These are phyloP conservation scores for Fusarium sp. DNA, from an alignment of 2,329 filamentous ascomycete genomes.

Conservation along the genomic window DNA sequence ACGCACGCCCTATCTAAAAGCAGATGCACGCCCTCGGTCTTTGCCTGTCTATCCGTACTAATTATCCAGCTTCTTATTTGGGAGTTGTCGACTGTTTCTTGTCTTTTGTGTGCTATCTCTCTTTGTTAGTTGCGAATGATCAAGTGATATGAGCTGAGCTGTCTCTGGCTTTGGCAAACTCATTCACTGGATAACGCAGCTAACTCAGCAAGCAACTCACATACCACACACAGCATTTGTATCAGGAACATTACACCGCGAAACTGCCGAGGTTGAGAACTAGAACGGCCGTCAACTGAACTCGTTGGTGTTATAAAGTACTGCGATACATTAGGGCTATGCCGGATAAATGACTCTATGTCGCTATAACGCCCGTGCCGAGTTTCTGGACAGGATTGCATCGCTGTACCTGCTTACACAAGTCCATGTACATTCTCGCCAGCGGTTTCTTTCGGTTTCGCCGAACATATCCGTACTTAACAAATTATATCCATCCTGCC, in stretches of 20 bases:
- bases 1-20: constrained; percentile 28
- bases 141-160: constrained; percentile 8
- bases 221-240: constrained; percentile 5
- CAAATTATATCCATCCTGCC: constrained; percentile 13
- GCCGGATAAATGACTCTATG: constrained; percentile 38
- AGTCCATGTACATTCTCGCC: constrained; percentile 22
- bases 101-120: not conserved
- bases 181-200: constrained; percentile 10
- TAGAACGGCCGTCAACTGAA: constrained; percentile 9
- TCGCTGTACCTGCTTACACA: constrained; percentile 13
- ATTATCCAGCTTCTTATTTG: not conserved
- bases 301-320: constrained; percentile 1
- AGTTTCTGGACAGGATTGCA: no score
- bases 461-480: not conserved
- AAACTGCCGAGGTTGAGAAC: constrained; percentile 41
- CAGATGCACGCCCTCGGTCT: not conserved
- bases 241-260: constrained; percentile 19
- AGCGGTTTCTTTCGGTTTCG: constrained; percentile 27
- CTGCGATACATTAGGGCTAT: constrained; percentile 16
- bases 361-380: not conserved
- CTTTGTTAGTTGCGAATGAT: not conserved
- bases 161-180: constrained; percentile 1
- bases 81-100: not conserved
- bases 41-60: no score
- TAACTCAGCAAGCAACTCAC: constrained; percentile 22